Conservation (phyloP, 169 alveolate genomes). For the Prorocentrum cordatum region DNA sequence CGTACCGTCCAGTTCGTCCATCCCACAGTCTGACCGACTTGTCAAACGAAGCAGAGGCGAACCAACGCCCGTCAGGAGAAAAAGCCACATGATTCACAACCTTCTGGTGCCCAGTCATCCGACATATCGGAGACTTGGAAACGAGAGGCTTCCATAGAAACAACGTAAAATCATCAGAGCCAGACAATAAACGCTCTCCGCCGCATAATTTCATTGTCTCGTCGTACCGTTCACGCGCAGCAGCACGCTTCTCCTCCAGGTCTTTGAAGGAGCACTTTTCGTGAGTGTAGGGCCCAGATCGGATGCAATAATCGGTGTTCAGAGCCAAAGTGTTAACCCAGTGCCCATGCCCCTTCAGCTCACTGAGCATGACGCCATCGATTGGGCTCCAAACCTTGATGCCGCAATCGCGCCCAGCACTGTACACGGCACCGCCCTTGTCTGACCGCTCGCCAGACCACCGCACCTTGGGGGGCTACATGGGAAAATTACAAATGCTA, state of each 20-base stretch:
- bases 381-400: slow-evolving; percentile 63
- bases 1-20: slow-evolving; percentile 86
- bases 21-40: slow-evolving; percentile 86
- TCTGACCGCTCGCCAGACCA: slow-evolving; percentile 66
- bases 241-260: background rate
- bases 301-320: slow-evolving; percentile 81
- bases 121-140: slow-evolving; percentile 68
- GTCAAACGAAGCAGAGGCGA: slow-evolving; percentile 98
- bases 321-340: slow-evolving; percentile 97
- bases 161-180: slow-evolving; percentile 96
- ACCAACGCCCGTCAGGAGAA: slow-evolving; percentile 94
- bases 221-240: background rate
- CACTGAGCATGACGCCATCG: slow-evolving; percentile 60
- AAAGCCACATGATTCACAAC: slow-evolving; percentile 82
- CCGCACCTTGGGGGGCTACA: background rate
- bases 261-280: no score
- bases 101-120: slow-evolving; percentile 96
- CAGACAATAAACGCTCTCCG: slow-evolving; percentile 92
- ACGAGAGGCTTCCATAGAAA: slow-evolving; percentile 84
- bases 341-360: slow-evolving; percentile 91
- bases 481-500: background rate
- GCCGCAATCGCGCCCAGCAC: slow-evolving; percentile 60
- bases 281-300: slow-evolving; percentile 45
- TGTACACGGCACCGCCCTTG: slow-evolving; percentile 49
- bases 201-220: slow-evolving; percentile 70